Base-by-base conservation (phyloP, 495 filamentous ascomycete species). In the Xylaria telfairii region DNA sequence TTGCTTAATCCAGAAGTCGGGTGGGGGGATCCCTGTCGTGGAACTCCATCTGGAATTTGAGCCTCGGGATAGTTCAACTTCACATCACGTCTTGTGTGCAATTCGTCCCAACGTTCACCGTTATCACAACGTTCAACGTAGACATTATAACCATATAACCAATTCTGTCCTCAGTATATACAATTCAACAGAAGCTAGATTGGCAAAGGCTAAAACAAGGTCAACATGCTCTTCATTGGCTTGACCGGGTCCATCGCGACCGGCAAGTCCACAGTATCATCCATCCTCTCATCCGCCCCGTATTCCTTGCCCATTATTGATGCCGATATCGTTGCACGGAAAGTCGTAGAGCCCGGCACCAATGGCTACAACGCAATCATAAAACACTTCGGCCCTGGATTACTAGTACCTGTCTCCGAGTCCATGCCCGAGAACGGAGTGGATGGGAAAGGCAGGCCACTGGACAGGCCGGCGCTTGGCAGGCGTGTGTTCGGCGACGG, bases 171-270 rank as follows among this genome's bases (percentile, higher is more conserved):
- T n/a, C n/a, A 13, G 4, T 12, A 30, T n/a, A 9, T 44, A 56
- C 13, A 10, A 44, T 9, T 53, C 19, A n/a, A 32, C 21, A 64
- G 41, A 44, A 32, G 15, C 15, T 21, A 53, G 19, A 47, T 41
- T 12, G n/a, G 49, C n/a, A 42, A 46, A 66, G 44, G 41, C 21
- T n/a, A 49, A 12, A 57, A 4, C 41, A 71, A 13, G 61, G 8
- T 6, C 74, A 84, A 68, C 61, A 99, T 99, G 96, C 89, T 99
- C 65, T 88, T 99, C 75, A 93, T 99, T 77, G 96, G 96, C 73
- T 90, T 99, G 34, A 99, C 96, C 44, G 96, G 96, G 82, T 97
- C 94, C 70, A 97, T 99, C 79, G 95, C 96, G 44, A 98, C 96
- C 4, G 96, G 96, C 78, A 99, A 99, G 89, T 96, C 94, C 42